phyloP scores from a whole-genome alignment of 306 rosid species.

The Acacia acuminata region DNA sequence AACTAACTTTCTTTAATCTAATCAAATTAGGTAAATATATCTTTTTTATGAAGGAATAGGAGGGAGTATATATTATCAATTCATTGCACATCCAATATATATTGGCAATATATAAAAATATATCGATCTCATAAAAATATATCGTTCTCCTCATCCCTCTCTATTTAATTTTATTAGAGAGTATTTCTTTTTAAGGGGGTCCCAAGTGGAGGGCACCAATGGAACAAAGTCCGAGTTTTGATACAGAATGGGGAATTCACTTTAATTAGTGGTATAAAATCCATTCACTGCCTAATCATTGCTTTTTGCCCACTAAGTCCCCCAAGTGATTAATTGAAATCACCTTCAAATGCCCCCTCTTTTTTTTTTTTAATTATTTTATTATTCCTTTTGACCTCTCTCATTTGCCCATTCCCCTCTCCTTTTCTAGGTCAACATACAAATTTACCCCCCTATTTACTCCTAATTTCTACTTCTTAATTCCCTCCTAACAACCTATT shows the following conservation, averaged over 20 bases:
- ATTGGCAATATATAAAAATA: too few relatives aligned
- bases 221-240: conserved; percentile 73
- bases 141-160: not conserved
- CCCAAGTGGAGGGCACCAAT: conserved; percentile 55
- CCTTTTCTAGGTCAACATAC: conserved; percentile 33
- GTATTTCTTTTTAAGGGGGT: conserved; percentile 25
- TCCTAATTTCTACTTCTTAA: not conserved
- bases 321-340: conserved; percentile 29
- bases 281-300: conserved; percentile 64
- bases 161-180: not conserved
- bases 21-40: too few relatives aligned
- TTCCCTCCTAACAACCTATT: not conserved
- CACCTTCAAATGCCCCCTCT: not conserved
- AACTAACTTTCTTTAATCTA: too few relatives aligned
- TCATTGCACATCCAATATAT: not conserved
- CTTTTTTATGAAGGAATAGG: too few relatives aligned
- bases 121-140: not conserved
- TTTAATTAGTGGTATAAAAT: conserved; percentile 50
- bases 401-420: conserved; percentile 43
- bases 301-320: conserved; percentile 59
- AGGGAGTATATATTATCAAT: too few relatives aligned
- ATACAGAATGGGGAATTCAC: conserved; percentile 38
- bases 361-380: not conserved
- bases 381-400: not conserved
- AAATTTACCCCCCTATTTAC: not conserved